Conservation (phyloP, 305 asterid genomes). For the Caryopteris hybrid region DNA sequence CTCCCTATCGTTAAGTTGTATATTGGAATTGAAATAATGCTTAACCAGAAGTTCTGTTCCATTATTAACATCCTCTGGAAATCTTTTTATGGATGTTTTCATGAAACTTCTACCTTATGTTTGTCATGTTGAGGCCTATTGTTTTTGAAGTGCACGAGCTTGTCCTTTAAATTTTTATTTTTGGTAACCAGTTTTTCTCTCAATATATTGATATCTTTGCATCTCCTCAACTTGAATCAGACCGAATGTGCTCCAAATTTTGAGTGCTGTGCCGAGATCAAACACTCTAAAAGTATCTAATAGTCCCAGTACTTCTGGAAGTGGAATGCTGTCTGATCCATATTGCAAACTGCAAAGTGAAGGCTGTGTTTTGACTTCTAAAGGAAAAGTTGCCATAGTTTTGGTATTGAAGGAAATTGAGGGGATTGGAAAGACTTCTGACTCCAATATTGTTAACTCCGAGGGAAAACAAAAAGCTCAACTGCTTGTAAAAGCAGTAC, state of each 20-base stretch:
- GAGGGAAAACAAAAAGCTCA: slow-evolving; percentile 28
- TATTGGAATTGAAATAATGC: not conserved
- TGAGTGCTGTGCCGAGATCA: slow-evolving; percentile 37
- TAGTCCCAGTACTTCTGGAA: slow-evolving; percentile 32
- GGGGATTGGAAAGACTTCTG: slow-evolving; percentile 22
- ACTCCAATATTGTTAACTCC: slow-evolving; percentile 20
- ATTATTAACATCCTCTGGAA: not conserved
- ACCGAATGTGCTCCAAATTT: slow-evolving; percentile 32
- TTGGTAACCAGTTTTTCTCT: not conserved
- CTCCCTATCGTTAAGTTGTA: not conserved
- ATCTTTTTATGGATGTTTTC: not conserved
- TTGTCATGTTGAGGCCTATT: not conserved
- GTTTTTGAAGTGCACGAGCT: not conserved
- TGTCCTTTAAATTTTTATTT: not conserved
- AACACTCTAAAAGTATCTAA: slow-evolving; percentile 40
- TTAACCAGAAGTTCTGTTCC: not conserved
- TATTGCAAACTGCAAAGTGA: slow-evolving; percentile 40
- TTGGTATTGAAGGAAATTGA: slow-evolving; percentile 40
- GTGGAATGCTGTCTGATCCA: slow-evolving; percentile 31
- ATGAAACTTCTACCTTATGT: not conserved
- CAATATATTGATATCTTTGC: slow-evolving; percentile 8
- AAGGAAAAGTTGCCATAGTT: slow-evolving; percentile 69
- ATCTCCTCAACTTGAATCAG: slow-evolving; percentile 30
- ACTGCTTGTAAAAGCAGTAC: slow-evolving; percentile 40
- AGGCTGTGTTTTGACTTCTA: slow-evolving; percentile 48